Evolutionary conservation across 176 grass and related monocot species (phyloP), one percentile per base, ranked within the genome.

Genomic region (Coix lacrymajobi): DNA sequence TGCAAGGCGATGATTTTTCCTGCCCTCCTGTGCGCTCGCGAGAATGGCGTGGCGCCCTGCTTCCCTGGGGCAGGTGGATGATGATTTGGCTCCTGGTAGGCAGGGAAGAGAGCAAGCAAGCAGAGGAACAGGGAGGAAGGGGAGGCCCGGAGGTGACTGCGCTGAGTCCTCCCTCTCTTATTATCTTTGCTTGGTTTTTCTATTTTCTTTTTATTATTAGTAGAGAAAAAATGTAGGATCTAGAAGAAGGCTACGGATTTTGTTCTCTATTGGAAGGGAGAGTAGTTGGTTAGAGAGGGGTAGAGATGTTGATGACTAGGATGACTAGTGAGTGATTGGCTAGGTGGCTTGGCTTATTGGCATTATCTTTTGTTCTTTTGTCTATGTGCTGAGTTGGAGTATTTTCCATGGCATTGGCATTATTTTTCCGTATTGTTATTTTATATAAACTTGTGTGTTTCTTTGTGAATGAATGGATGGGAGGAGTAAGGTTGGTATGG

Each of bases 281-380:
- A 69, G 71, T 39, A 72, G 83, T 82, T 69, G 60, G 70, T 71
- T 81, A 69, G 72, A 15, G 63, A 52, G 17, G 61, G 56, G 5
- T n/a, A n/a, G 45, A 11, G 46, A 31, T 45, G 84, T 2, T 32
- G 83, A 70, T 87, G 89, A 79, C 58, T 84, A 81, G 71, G 71
- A 77, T 73, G 64, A 51, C 12, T 33, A 68, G 31, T 67, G 88
- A 80, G 30, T 86, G 84, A 83, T 82, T 79, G 60, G 74, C 60
- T 72, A 60, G 84, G 84, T 86, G 73, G 73, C 57, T 81, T 83
- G 19, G 60, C 34, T 73, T 89, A 57, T 90, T 86, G 79, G 66
- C 73, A 39, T 77, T 37, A 17, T 69, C 48, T 30, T 31, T 66
- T 82, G 45, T 86, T 75, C 33, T 72, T 63, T 76, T 84, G 10